Conservation (phyloP, 805 yeast genomes). For the Candida coleopterorum region DNA sequence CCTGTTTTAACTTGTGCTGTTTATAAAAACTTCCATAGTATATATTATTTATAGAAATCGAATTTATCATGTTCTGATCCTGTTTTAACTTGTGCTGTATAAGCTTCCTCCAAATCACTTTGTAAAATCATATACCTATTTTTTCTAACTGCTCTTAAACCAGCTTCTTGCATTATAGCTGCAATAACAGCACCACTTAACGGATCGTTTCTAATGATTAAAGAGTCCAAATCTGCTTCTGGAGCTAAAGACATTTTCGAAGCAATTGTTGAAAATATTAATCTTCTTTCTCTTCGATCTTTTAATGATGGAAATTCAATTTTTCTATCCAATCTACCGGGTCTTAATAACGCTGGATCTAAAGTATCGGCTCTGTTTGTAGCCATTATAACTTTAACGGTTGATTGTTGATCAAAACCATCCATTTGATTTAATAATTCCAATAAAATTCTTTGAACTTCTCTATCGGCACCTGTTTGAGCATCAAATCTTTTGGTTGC, state of each 20-base stretch:
- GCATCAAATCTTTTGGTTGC: slow-evolving; percentile 99
- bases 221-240: slow-evolving; percentile 91
- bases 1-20: too few species aligned
- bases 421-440: slow-evolving; percentile 98
- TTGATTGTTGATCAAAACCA: slow-evolving; percentile 93
- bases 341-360: slow-evolving; percentile 97
- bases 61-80: slow-evolving; percentile 95
- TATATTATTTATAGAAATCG: slow-evolving; percentile 88
- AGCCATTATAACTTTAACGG: slow-evolving; percentile 98
- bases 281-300: slow-evolving; percentile 96
- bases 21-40: too few species aligned
- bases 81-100: slow-evolving; percentile 92
- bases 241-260: slow-evolving; percentile 98
- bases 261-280: slow-evolving; percentile 93
- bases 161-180: slow-evolving; percentile 99
- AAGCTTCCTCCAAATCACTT: slow-evolving; percentile 96
- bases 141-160: slow-evolving; percentile 96
- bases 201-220: slow-evolving; percentile 94
- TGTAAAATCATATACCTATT: slow-evolving; percentile 95
- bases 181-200: slow-evolving; percentile 97
- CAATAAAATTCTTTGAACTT: slow-evolving; percentile 94
- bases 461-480: slow-evolving; percentile 99
- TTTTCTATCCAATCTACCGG: slow-evolving; percentile 97
- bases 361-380: slow-evolving; percentile 99
- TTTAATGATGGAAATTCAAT: slow-evolving; percentile 95